phyloP scores from a whole-genome alignment of 2,329 filamentous ascomycete species.

The Ceratocystiopsis minuta region DNA sequence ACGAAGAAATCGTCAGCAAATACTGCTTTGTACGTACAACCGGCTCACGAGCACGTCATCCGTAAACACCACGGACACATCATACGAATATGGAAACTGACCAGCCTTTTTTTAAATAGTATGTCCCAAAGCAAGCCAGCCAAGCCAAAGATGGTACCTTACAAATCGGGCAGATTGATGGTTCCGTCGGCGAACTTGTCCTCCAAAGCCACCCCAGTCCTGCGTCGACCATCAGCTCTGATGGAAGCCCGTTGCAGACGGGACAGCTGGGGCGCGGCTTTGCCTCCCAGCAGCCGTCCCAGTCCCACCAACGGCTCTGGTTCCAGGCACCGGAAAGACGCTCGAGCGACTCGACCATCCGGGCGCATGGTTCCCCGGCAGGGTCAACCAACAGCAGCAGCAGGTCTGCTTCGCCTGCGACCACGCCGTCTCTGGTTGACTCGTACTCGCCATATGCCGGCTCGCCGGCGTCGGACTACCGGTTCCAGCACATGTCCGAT shows the following conservation, averaged over 20 bases:
- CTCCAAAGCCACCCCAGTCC: conserved; percentile 12
- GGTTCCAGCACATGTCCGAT: conserved; percentile 22
- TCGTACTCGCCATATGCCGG: conserved; percentile 28
- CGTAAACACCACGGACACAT: conserved; percentile 19
- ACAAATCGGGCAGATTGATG: conserved; percentile 17
- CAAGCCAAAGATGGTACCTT: conserved; percentile 30
- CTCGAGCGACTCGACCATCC: not conserved
- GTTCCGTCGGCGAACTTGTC: too few relatives aligned
- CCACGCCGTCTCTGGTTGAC: conserved; percentile 26
- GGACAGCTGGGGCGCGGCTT: conserved; percentile 1
- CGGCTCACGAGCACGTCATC: conserved; percentile 12
- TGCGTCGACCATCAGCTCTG: conserved; percentile 18
- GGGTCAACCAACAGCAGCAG: conserved; percentile 8
- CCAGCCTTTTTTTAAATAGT: conserved; percentile 24
- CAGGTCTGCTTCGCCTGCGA: conserved; percentile 20
- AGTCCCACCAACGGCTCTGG: conserved; percentile 14
- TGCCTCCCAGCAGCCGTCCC: conserved; percentile 16
- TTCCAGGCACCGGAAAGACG: too few relatives aligned
- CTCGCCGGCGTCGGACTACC: conserved; percentile 23
- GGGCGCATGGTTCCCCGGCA: conserved; percentile 1
- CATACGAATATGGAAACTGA: conserved; percentile 6
- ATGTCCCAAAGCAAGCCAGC: conserved; percentile 41
- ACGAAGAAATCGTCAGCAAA: conserved; percentile 94
- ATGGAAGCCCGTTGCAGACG: conserved; percentile 20
- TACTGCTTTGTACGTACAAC: conserved; percentile 95